Percentiles rank a stretch among this genome's conserved stretches.
Conservation (phyloP, 2,329 filamentous ascomycete genomes). For the Exophiala phaeomuriformis region DNA sequence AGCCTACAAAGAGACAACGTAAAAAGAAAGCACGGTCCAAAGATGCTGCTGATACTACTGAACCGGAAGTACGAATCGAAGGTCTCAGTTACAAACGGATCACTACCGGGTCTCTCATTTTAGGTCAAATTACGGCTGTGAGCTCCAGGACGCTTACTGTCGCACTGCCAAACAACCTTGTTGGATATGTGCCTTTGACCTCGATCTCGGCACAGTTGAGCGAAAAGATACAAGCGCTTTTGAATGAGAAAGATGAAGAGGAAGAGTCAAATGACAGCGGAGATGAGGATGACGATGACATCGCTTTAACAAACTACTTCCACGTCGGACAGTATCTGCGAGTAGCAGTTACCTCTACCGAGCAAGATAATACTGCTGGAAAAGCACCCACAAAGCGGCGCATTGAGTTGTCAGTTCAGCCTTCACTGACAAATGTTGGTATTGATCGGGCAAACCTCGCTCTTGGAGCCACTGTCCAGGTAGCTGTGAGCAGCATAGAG, state of each 20-base stretch:
- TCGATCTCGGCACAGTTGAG: constrained; percentile 78
- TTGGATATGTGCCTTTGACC: constrained; percentile 84
- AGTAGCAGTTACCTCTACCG: constrained; percentile 71
- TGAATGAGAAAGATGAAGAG: constrained; percentile 54
- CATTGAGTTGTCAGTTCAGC: constrained; percentile 81
- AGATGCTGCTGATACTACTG: constrained; percentile 39
- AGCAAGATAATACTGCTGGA: constrained; percentile 44
- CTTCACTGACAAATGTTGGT: constrained; percentile 68
- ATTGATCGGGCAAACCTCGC: constrained; percentile 67
- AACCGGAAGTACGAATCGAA: constrained; percentile 56
- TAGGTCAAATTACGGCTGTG: constrained; percentile 79
- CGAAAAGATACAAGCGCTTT: constrained; percentile 60
- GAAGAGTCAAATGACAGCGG: constrained; percentile 50
- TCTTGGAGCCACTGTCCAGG: constrained; percentile 71
- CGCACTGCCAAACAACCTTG: constrained; percentile 84
- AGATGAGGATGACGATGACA: constrained; percentile 45
- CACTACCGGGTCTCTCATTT: constrained; percentile 74
- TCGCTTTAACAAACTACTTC: constrained; percentile 71
- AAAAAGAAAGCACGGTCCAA: constrained; percentile 47
- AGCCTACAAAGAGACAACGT: constrained; percentile 32
- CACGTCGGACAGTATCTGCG: constrained; percentile 79
- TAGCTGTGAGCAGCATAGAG: constrained; percentile 82
- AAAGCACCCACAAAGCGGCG: constrained; percentile 64
- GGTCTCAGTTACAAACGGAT: constrained; percentile 87
- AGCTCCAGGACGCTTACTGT: constrained; percentile 71